Evolutionary conservation across 2,329 filamentous ascomycete species (phyloP).

Genomic region (Stemphylium beticola): DNA sequence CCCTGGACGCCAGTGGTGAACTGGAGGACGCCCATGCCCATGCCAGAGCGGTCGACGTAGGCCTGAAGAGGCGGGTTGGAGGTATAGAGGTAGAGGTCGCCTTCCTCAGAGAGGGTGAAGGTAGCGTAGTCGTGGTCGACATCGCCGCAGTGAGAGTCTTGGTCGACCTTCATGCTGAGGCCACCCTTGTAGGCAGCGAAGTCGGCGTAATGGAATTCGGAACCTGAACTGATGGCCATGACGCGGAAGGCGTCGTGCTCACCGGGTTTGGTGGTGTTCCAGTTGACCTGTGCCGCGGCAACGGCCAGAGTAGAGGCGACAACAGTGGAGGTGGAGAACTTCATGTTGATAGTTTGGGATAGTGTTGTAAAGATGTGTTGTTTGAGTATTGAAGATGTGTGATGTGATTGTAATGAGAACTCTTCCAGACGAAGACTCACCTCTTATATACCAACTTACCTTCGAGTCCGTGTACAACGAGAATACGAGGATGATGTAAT

Average conservation of each 20-base stretch:
- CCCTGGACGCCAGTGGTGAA: conserved; percentile 58
- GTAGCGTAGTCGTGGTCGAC: conserved; percentile 54
- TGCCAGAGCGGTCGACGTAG: conserved; percentile 64
- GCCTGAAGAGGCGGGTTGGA: conserved; percentile 55
- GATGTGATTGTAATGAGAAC: conserved; percentile 3
- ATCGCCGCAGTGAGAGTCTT: not conserved
- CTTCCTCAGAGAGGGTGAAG: conserved; percentile 55
- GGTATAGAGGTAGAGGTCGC: conserved; percentile 57
- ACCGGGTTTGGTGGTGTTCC: conserved; percentile 21
- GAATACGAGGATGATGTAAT: conserved; percentile 1
- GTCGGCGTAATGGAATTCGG: conserved; percentile 54
- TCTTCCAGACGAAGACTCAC: not conserved
- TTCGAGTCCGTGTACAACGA: not conserved
- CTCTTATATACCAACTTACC: conserved; percentile 5
- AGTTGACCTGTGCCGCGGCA: conserved; percentile 34
- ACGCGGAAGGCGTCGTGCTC: conserved; percentile 54
- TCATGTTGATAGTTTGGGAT: conserved; percentile 33
- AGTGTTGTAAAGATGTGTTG: conserved; percentile 7
- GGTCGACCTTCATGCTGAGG: conserved; percentile 52
- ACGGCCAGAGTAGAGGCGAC: conserved; percentile 30
- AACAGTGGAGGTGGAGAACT: conserved; percentile 35
- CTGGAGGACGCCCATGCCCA: conserved; percentile 62
- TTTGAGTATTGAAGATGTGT: conserved; percentile 1
- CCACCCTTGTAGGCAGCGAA: conserved; percentile 55
- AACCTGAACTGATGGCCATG: conserved; percentile 58